Evolutionary conservation across 257 asterid genomes (phyloP), one percentile per base, ranked within the genome.

Genomic region (Nicotiana otophora): DNA sequence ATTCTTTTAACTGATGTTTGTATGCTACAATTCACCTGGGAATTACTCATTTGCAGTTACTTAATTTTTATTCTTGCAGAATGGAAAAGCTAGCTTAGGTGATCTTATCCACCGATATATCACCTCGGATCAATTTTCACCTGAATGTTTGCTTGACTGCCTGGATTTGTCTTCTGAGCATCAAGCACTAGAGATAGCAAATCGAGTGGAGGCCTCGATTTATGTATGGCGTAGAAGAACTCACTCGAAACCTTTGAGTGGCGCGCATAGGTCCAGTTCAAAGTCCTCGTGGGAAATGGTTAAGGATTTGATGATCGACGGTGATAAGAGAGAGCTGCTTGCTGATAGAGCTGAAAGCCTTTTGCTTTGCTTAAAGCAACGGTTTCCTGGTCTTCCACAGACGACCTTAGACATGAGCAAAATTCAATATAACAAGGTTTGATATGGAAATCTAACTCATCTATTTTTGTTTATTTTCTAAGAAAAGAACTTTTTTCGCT

Each of bases 341-440:
- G 94, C 94, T 1, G 90, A 88, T 68, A 85, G 95, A 85, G 97
- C 97, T 9, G 95, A 92, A 82, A 91, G 91, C 86, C 90, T 94
- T 64, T 90, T 94, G 48, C 89, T 90, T 55, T 85, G 91, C 92
- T 84, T 94, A 85, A 91, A 87, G 83, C 95, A 78, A 53, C 80
- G 93, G 26, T 93, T 91, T 84, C 97, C 98, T 34, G 95, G 97
- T 78, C 95, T 94, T 42, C 93, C 98, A 30, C 98, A 92, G 88
- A 92, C 95, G 79, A 81, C 92, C 80, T 86, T 94, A 82, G 95
- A 94, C 91, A 90, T 85, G 90, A 91, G 89, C 86, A 94, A 94
- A 84, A 94, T 94, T 69, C 97, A 94, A 86, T 87, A 69, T 82
- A 94, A 94, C 85, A 94, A 92, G 98, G 98, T 91, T 36, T 15